Evolutionary conservation across 192 early-diverging fungal genomes (phyloP).

Genomic region (Linnemannia elongata): DNA sequence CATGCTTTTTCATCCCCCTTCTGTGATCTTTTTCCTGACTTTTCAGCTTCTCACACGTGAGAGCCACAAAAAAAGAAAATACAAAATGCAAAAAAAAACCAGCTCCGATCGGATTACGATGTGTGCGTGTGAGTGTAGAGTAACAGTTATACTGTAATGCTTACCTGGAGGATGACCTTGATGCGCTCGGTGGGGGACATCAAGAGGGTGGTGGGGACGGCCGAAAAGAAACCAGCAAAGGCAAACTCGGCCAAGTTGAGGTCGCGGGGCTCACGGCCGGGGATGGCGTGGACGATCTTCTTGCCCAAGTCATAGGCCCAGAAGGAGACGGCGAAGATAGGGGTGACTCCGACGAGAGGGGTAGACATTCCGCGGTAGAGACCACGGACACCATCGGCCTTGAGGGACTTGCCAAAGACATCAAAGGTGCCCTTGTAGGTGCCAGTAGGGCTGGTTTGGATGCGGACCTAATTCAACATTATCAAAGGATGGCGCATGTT

Average conservation of each 20-base stretch:
- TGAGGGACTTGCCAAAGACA: slow-evolving; percentile 92
- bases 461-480: slow-evolving; percentile 72
- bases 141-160: background rate
- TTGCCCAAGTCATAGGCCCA: slow-evolving; percentile 90
- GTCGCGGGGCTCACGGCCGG: slow-evolving; percentile 65
- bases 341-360: slow-evolving; percentile 94
- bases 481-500: background rate
- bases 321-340: slow-evolving; percentile 96
- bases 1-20: background rate
- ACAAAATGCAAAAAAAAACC: background rate
- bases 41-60: slow-evolving; percentile 24
- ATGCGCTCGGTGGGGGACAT: slow-evolving; percentile 97
- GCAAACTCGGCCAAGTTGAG: slow-evolving; percentile 85
- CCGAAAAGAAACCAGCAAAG: slow-evolving; percentile 95
- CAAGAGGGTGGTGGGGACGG: slow-evolving; percentile 92
- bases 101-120: background rate
- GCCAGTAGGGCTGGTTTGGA: slow-evolving; percentile 89
- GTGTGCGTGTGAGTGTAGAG: background rate
- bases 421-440: slow-evolving; percentile 90
- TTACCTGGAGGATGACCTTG: slow-evolving; percentile 94
- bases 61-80: background rate
- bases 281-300: slow-evolving; percentile 75
- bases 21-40: slow-evolving; percentile 33
- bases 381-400: slow-evolving; percentile 90
- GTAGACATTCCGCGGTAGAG: slow-evolving; percentile 97